Conservation (phyloP, 2,329 filamentous ascomycete species). For the Phyllosticta paracitricarpa region DNA sequence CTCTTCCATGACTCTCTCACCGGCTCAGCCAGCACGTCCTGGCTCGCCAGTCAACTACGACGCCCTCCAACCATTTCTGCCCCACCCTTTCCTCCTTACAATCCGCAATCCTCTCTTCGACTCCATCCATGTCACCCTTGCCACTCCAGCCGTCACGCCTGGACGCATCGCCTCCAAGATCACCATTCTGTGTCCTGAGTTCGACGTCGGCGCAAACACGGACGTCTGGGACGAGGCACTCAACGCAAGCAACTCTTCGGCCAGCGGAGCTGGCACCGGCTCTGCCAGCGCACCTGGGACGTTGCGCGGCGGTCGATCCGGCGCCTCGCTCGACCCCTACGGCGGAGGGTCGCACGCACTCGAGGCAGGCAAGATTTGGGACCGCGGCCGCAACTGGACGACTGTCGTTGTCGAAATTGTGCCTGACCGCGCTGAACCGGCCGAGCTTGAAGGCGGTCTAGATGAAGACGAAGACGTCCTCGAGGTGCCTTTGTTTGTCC, state of each 20-base stretch:
- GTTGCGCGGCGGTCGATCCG: constrained; percentile 1
- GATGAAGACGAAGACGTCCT: constrained; percentile 54
- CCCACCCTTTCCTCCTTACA: constrained; percentile 74
- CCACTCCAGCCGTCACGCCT: constrained; percentile 51
- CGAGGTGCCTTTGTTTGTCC: constrained; percentile 90
- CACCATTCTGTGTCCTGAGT: constrained; percentile 87
- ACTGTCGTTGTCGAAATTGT: constrained; percentile 88
- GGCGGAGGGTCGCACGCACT: constrained; percentile 37
- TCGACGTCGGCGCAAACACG: constrained; percentile 90
- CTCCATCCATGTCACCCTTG: constrained; percentile 73
- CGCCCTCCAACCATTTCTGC: constrained; percentile 38
- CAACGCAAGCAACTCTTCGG: constrained; percentile 19
- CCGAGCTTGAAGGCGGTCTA: constrained; percentile 28
- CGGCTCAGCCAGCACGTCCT: constrained; percentile 18
- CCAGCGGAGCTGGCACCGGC: background rate
- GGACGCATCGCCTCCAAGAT: constrained; percentile 49
- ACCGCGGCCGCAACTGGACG: constrained; percentile 87
- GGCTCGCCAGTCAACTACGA: constrained; percentile 33
- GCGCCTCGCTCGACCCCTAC: constrained; percentile 13
- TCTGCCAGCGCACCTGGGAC: constrained; percentile 1
- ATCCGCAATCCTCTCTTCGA: constrained; percentile 95
- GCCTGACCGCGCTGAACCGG: constrained; percentile 33
- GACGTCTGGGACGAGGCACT: constrained; percentile 89
- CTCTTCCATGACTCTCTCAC: constrained; percentile 13
- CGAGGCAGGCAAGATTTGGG: constrained; percentile 94